Conservation (phyloP, 2,329 filamentous ascomycete species). For the Hymenoscyphus linearis region DNA sequence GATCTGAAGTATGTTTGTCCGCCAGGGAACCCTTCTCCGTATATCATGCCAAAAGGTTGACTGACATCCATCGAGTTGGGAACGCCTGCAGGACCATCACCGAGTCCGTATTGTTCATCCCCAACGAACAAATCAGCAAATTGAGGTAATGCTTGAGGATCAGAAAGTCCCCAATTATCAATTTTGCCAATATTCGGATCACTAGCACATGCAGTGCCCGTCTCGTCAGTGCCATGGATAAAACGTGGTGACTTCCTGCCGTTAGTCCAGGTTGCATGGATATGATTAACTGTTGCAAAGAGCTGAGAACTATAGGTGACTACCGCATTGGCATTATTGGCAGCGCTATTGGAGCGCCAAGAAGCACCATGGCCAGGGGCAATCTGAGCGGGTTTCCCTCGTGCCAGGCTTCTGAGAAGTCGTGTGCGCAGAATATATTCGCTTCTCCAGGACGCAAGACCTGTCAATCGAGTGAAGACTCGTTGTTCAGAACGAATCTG, state of each 20-base stretch:
- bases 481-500: constrained; percentile 66
- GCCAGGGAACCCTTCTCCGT: constrained; percentile 81
- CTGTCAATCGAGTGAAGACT: constrained; percentile 75
- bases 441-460: constrained; percentile 87
- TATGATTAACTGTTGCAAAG: constrained; percentile 69
- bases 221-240: constrained; percentile 76
- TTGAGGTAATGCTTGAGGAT: constrained; percentile 69
- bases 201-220: constrained; percentile 73
- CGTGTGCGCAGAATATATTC: constrained; percentile 89
- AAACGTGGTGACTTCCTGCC: constrained; percentile 72
- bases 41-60: constrained; percentile 74
- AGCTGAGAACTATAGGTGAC: constrained; percentile 83
- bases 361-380: constrained; percentile 48
- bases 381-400: constrained; percentile 69
- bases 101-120: constrained; percentile 70
- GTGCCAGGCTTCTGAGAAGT: constrained; percentile 71
- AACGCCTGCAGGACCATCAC: constrained; percentile 69
- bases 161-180: constrained; percentile 76
- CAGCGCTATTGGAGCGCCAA: constrained; percentile 40
- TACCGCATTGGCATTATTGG: constrained; percentile 63
- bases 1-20: constrained; percentile 76
- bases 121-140: constrained; percentile 73
- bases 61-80: constrained; percentile 91
- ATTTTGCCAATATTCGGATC: constrained; percentile 73
- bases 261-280: constrained; percentile 72